Evolutionary conservation across 2,329 filamentous ascomycete species (phyloP).

Genomic region (Fusarium foetens): DNA sequence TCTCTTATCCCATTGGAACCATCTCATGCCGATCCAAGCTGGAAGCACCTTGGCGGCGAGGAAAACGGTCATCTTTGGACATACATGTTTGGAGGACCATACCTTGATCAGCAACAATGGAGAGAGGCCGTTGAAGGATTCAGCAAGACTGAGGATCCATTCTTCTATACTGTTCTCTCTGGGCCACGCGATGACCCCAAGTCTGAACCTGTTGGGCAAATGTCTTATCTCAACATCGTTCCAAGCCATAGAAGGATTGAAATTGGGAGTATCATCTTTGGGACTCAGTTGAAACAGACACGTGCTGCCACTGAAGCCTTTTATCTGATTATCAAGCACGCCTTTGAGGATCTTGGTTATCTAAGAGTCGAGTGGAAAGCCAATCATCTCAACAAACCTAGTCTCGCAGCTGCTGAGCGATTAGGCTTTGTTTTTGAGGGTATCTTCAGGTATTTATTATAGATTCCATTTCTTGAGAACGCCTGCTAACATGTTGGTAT

Average conservation of each 20-base stretch:
- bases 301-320: conserved; percentile 66
- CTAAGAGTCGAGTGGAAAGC: conserved; percentile 73
- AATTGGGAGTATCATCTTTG: conserved; percentile 66
- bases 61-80: conserved; percentile 49
- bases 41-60: conserved; percentile 47
- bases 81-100: conserved; percentile 47
- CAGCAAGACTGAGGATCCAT: conserved; percentile 47
- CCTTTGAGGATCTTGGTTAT: conserved; percentile 64
- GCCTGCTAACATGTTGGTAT: not conserved
- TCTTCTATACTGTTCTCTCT: conserved; percentile 59
- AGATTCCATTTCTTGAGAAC: accelerated
- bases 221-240: conserved; percentile 59
- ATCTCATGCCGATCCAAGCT: conserved; percentile 45
- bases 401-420: conserved; percentile 63
- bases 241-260: conserved; percentile 63
- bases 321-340: conserved; percentile 64
- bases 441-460: conserved; percentile 56
- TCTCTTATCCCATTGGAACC: conserved; percentile 45
- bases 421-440: conserved; percentile 71
- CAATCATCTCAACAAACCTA: conserved; percentile 64
- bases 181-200: conserved; percentile 32
- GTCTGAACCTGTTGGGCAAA: conserved; percentile 54
- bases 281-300: conserved; percentile 61
- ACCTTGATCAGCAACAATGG: conserved; percentile 34
- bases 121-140: conserved; percentile 33